phyloP scores from a whole-genome alignment of 75 land plant species.

The Isoetes taiwanensis region DNA sequence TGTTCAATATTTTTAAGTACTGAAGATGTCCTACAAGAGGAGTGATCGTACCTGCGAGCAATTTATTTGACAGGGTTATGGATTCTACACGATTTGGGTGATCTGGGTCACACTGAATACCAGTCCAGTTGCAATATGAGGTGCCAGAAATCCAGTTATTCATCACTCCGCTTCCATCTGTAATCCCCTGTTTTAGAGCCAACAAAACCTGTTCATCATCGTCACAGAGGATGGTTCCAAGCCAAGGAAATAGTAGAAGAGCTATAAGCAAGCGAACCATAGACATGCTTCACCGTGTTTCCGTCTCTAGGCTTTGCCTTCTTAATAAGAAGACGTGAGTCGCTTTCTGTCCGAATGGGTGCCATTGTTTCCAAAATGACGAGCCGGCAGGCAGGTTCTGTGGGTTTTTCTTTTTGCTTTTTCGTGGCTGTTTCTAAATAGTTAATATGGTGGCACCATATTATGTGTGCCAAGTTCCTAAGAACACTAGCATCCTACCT shows the following conservation, averaged over 20 bases:
- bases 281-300: no score
- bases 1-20: constrained; percentile 30
- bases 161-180: constrained; percentile 5
- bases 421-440: no score
- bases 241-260: neutral
- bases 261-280: neutral
- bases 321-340: no score
- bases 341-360: no score
- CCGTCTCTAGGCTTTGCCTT: no score
- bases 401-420: no score
- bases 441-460: no score
- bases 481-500: no score
- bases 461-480: no score
- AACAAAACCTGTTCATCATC: neutral
- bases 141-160: neutral
- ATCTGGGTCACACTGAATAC: neutral
- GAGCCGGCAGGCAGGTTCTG: no score
- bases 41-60: constrained; percentile 36
- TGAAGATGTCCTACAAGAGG: constrained; percentile 27
- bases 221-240: neutral
- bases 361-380: no score
- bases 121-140: neutral
- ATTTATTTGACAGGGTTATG: constrained; percentile 17
- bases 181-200: neutral
- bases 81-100: neutral